Conservation (phyloP, 2,329 filamentous ascomycete genomes). For the Sclerotinia nivalis region DNA sequence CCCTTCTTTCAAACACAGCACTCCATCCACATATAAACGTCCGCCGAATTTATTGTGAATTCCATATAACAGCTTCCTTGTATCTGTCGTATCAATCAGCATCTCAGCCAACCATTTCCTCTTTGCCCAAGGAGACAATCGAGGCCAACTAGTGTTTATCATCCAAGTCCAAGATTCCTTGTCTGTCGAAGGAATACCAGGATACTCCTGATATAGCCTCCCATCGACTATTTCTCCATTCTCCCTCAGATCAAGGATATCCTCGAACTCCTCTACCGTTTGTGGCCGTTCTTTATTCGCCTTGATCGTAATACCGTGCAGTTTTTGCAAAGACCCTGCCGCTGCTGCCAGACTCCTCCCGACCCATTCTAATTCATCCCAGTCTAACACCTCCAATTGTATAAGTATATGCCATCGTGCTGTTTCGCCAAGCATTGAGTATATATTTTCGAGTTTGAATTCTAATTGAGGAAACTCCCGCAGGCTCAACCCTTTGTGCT, state of each 20-base stretch:
- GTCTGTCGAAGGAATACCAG: neutral
- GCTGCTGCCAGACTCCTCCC: neutral
- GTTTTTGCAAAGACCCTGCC: neutral
- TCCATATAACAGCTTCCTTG: constrained; percentile 29
- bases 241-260: constrained; percentile 33
- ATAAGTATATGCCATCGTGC: constrained; percentile 31
- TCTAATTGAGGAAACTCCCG: constrained; percentile 29
- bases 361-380: constrained; percentile 39
- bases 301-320: constrained; percentile 32
- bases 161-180: constrained; percentile 3
- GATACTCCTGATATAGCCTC: constrained; percentile 32
- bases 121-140: constrained; percentile 39
- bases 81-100: constrained; percentile 37
- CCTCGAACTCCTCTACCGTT: constrained; percentile 35
- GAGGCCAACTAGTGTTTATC: constrained; percentile 38
- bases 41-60: constrained; percentile 35
- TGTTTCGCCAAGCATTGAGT: neutral
- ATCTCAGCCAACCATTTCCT: constrained; percentile 38
- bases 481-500: constrained; percentile 33
- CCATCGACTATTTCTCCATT: constrained; percentile 36
- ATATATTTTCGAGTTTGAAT: constrained; percentile 26
- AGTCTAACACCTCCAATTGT: constrained; percentile 36
- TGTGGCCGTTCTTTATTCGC: constrained; percentile 35
- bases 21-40: constrained; percentile 34
- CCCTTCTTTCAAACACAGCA: constrained; percentile 30